Evolutionary conservation across 2,329 filamentous ascomycete genomes (phyloP), one percentile per base, ranked within the genome.

Genomic region (Helotiales sp.): DNA sequence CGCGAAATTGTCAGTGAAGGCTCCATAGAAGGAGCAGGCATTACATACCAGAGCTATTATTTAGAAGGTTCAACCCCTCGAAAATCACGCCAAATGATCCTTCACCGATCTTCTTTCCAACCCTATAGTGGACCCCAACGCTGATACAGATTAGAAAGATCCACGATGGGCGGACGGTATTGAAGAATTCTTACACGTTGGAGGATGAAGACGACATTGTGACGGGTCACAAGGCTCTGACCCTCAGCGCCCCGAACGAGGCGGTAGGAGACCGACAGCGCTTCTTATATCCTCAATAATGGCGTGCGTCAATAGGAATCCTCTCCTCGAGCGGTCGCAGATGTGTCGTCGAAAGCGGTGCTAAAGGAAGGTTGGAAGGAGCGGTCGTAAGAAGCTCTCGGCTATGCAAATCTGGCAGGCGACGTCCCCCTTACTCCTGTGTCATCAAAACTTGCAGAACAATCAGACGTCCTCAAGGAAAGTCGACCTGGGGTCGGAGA

Each of bases 31-130:
- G n/a, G n/a, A n/a, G n/a, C n/a, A n/a, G n/a, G n/a, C n/a, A n/a
- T n/a, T n/a, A n/a, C n/a, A n/a, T n/a, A n/a, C n/a, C n/a, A 79
- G 97, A 93, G 76, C 98, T 95, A 77, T 96, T 97, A 82, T 99
- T 99, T 75, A 99, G 83, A 69, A 99, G 83, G 75, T 99, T 99
- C 72, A 93, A 98, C 68, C 95, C 95, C 77, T 98, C 95, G 72
- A 98, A 98, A 73, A 98, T 97, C 69, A 98, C 95, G 81, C 93
- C 93, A 72, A 98, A 98, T 36, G 92, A 96, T 65, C 93, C 57
- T 44, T 59, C 95, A 75, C 95, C 95, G 69, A 99, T 98, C 81
- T 99, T 99, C 85, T 98, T 98, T 70, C 95, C 95, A 66, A 99
- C 95, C 66, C 95, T 86, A 77, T 99, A 99, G 79, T 99, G 95